A percentile compares a stretch with the other conserved stretches of the same genome.
phyloP scores from a whole-genome alignment of 225 moss, liverwort and hornwort genomes.

The Polytrichum commune region DNA sequence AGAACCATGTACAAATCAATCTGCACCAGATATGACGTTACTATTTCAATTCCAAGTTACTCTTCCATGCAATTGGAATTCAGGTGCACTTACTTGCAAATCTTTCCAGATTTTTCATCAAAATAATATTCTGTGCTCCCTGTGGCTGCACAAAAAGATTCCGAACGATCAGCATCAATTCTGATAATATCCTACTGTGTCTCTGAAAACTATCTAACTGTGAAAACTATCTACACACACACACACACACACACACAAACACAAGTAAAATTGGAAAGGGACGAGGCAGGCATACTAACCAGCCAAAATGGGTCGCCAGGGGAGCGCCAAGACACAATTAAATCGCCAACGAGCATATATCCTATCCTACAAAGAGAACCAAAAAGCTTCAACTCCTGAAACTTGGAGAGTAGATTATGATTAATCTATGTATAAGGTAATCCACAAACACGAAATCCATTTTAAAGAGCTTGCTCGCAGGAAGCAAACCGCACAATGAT shows the following conservation, averaged over 20 bases:
- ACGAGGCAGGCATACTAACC: constrained; percentile 28
- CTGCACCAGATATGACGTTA: too few relatives aligned
- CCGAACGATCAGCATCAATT: too few relatives aligned
- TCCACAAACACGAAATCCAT: constrained; percentile 10
- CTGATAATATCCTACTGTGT: neutral
- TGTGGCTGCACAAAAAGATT: constrained; percentile 50
- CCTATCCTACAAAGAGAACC: constrained; percentile 60
- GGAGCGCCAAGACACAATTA: constrained; percentile 81
- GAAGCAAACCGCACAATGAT: too few relatives aligned
- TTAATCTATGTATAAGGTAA: too few relatives aligned
- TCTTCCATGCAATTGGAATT: neutral
- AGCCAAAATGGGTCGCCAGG: constrained; percentile 97
- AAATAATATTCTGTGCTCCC: constrained; percentile 98
- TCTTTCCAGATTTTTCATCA: constrained; percentile 75
- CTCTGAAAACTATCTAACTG: neutral
- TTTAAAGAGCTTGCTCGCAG: too few relatives aligned
- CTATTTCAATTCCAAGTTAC: too few relatives aligned
- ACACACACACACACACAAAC: too few relatives aligned
- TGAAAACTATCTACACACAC: neutral
- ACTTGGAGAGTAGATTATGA: too few relatives aligned
- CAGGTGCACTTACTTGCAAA: constrained; percentile 63
- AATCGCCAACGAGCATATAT: constrained; percentile 92
- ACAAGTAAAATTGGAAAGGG: neutral
- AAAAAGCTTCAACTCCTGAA: neutral
- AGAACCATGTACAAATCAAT: too few relatives aligned